Percentiles rank a stretch among this genome's conserved stretches.
phyloP scores from a whole-genome alignment of 164 flowering plant species.

The Annona cherimola region DNA sequence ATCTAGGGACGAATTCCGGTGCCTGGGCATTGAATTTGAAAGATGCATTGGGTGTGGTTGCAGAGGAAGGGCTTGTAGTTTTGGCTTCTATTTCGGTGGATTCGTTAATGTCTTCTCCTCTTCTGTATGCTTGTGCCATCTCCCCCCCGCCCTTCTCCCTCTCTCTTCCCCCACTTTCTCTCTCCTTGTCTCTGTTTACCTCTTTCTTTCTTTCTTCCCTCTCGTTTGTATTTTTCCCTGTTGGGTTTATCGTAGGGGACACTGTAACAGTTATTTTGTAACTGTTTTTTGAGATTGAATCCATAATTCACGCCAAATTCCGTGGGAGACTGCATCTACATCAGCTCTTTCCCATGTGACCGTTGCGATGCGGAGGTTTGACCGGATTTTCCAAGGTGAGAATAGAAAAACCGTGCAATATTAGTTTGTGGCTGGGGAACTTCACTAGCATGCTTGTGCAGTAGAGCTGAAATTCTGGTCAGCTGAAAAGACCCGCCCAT shows the following conservation, averaged over 20 bases:
- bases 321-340: conserved; percentile 1
- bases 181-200: background rate
- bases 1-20: conserved; percentile 84
- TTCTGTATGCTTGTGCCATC: conserved; percentile 19
- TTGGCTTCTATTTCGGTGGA: conserved; percentile 14
- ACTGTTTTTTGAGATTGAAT: conserved; percentile 27
- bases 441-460: no score
- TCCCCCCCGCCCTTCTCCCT: background rate
- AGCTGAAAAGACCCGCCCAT: no score
- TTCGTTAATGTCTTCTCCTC: conserved; percentile 21
- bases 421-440: no score
- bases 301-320: conserved; percentile 42
- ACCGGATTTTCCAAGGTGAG: conserved; percentile 14
- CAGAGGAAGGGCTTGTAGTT: background rate
- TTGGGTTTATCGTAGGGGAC: background rate
- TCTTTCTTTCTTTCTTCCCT: background rate
- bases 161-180: conserved; percentile 2
- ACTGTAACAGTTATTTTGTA: conserved; percentile 24
- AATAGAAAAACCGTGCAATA: background rate
- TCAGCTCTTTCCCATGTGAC: conserved; percentile 12
- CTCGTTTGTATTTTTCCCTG: background rate
- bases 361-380: conserved; percentile 14
- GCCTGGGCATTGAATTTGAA: conserved; percentile 93
- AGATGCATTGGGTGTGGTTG: conserved; percentile 5
- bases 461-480: no score